These are phyloP conservation scores for Prunus salicina DNA, from an alignment of 306 rosid species.

Conservation along the genomic window DNA sequence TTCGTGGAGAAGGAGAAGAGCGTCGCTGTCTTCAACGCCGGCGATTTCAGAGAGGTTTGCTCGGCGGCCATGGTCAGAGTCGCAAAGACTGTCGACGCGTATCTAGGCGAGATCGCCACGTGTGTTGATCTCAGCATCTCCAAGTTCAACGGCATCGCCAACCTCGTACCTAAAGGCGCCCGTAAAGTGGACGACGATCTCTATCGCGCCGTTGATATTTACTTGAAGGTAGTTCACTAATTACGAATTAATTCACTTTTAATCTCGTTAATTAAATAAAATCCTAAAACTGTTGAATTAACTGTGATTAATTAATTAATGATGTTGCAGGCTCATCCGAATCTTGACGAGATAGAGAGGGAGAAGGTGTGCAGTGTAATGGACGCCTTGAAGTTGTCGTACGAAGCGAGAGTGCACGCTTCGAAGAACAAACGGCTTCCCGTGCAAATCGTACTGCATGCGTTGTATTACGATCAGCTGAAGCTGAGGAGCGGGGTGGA, in stretches of 20 bases:
- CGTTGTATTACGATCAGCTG: slow-evolving; percentile 78
- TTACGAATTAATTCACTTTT: not conserved
- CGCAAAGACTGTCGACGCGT: slow-evolving; percentile 53
- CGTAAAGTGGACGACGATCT: slow-evolving; percentile 77
- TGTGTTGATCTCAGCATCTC: slow-evolving; percentile 55
- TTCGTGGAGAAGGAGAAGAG: slow-evolving; percentile 72
- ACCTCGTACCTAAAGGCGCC: slow-evolving; percentile 54
- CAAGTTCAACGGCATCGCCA: slow-evolving; percentile 70
- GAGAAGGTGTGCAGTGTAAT: slow-evolving; percentile 89
- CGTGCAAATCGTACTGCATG: slow-evolving; percentile 80
- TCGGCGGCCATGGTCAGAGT: slow-evolving; percentile 59
- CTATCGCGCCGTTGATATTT: slow-evolving; percentile 77
- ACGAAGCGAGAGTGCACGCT: slow-evolving; percentile 87
- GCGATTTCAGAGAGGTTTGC: slow-evolving; percentile 38
- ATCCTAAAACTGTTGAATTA: not conserved
- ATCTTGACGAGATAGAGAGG: slow-evolving; percentile 77
- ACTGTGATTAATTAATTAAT: not conserved
- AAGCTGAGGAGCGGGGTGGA: slow-evolving; percentile 67
- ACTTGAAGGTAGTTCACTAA: slow-evolving; percentile 51
- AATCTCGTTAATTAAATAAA: not conserved
- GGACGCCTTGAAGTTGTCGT: slow-evolving; percentile 71
- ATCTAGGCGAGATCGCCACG: slow-evolving; percentile 61
- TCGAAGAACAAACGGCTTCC: slow-evolving; percentile 86
- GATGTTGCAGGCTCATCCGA: slow-evolving; percentile 59
- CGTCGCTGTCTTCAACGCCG: slow-evolving; percentile 57